phyloP scores from a whole-genome alignment of 1,284 basidiomycete genomes.

The Cystobasidiaceae sp. region DNA sequence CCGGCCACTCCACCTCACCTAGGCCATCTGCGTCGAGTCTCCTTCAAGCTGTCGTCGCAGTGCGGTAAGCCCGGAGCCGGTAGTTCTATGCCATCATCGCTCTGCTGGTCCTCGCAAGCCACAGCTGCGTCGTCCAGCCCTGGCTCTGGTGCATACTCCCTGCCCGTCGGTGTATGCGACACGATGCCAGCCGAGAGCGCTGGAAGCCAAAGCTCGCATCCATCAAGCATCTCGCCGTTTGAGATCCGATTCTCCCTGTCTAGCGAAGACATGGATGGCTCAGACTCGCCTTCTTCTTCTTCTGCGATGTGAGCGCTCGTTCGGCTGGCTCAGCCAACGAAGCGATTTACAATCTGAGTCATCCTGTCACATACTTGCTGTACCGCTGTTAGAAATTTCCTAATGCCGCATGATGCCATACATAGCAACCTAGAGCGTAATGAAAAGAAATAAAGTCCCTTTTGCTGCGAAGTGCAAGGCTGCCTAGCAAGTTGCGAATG shows the following conservation, averaged over 20 bases:
- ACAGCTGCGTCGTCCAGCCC: background rate
- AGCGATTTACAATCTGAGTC: too few species aligned
- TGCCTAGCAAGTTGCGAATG: too few species aligned
- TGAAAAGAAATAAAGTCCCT: background rate
- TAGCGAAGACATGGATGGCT: background rate
- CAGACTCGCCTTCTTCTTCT: background rate
- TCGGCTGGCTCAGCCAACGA: too few species aligned
- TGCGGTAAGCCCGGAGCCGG: background rate
- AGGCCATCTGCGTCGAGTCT: slow-evolving; percentile 11
- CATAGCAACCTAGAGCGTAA: background rate
- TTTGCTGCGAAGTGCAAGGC: too few species aligned
- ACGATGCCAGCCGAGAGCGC: background rate
- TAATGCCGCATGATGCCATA: too few species aligned
- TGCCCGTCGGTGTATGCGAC: background rate
- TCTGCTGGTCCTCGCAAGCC: background rate
- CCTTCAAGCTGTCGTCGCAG: slow-evolving; percentile 7
- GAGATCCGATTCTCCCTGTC: background rate
- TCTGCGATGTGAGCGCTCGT: too few species aligned
- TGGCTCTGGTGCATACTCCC: background rate
- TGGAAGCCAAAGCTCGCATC: background rate
- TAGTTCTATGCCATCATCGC: background rate
- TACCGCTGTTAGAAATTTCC: too few species aligned
- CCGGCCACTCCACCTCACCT: background rate
- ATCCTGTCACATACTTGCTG: too few species aligned
- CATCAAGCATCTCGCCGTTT: background rate